Evolutionary conservation across 164 flowering plant genomes (phyloP), one percentile per base, ranked within the genome.

Genomic region (Annona squamosa): DNA sequence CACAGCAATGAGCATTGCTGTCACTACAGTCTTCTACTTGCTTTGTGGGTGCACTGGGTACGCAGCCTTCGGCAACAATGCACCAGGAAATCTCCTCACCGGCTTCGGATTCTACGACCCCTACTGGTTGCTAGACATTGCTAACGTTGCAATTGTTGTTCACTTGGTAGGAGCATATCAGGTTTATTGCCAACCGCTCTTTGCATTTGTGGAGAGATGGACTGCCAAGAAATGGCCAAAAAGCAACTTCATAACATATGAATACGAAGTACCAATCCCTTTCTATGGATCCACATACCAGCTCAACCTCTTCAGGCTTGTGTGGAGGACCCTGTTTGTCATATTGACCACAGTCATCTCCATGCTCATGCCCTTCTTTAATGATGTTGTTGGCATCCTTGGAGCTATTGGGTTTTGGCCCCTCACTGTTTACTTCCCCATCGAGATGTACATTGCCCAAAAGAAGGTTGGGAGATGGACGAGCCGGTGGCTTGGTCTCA

Each of bases 341-440:
- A 62, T 73, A 18, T 0, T 76, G 45, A 85, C 89, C 18, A 89
- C 92, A 1, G 18, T 87, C 43, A 84, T 83, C 62, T 81, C 92
- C 75, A 89, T 87, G 90, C 88, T 87, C 65, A 17, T 89, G 87
- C 92, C 92, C 46, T 88, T 88, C 83, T 89, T 89, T 86, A 87
- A 89, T 17, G 90, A 87, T 45, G 87, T 89, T 1, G 89, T 87
- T 18, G 92, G 92, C 6, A 76, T 89, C 44, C 87, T 87, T 2
- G 90, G 92, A 47, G 92, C 92, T 6, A 48, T 87, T n/a, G 90
- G 89, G 41, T 89, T 89, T 71, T 89, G 92, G 90, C 88, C 90
- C 3, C 69, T 86, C 41, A 85, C 86, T 2, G 87, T 87, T 19
- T 86, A 78, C 63, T 84, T 88, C 77, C 92, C 90, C 0, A 56